These are phyloP conservation scores for Hirsutella thompsonii DNA, from an alignment of 2,329 filamentous ascomycete species.

Conservation along the genomic window DNA sequence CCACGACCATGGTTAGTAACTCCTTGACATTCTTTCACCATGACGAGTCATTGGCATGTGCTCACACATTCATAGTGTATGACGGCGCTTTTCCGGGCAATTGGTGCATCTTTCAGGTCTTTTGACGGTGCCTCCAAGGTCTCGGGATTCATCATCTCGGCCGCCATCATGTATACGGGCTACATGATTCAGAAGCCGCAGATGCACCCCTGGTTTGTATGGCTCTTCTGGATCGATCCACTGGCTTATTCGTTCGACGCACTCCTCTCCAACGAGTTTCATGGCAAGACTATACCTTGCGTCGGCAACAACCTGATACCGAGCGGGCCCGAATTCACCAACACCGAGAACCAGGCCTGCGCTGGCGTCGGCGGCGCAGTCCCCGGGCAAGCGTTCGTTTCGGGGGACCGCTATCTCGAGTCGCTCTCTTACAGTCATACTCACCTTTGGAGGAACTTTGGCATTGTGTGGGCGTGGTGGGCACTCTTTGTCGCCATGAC, in stretches of 20 bases:
- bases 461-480: constrained; percentile 52
- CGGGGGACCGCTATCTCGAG: constrained; percentile 44
- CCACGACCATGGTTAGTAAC: constrained; percentile 36
- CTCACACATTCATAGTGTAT: too few relatives aligned
- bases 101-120: constrained; percentile 40
- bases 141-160: constrained; percentile 35
- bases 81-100: constrained; percentile 43
- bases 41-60: too few relatives aligned
- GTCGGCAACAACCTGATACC: constrained; percentile 37
- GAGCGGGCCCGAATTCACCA: constrained; percentile 31
- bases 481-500: constrained; percentile 44
- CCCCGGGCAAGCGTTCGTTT: constrained; percentile 32
- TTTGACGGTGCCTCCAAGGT: constrained; percentile 49
- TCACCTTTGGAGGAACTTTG: constrained; percentile 48
- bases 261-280: constrained; percentile 59
- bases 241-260: constrained; percentile 59
- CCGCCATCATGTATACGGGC: constrained; percentile 48
- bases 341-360: constrained; percentile 34
- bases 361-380: constrained; percentile 44
- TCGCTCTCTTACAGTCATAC: constrained; percentile 38
- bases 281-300: constrained; percentile 39
- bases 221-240: constrained; percentile 54
- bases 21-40: too few relatives aligned
- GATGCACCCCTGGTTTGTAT: constrained; percentile 51
- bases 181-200: constrained; percentile 48